These are phyloP conservation scores for Jimgerdemannia lactiflua DNA, from an alignment of 192 early-diverging fungal genomes.

Conservation along the genomic window DNA sequence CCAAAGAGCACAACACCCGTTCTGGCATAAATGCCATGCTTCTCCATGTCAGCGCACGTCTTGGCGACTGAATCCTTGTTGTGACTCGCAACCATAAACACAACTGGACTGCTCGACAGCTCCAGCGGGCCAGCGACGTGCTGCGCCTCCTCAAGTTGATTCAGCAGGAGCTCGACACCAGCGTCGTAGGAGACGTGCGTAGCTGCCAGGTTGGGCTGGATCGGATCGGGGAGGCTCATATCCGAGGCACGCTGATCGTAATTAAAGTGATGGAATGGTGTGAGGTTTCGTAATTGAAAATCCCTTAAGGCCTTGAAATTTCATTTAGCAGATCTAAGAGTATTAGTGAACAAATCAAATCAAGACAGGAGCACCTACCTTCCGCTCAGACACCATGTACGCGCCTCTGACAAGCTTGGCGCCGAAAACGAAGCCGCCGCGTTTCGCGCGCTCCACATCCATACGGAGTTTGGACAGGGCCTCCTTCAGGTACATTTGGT, in stretches of 20 bases:
- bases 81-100: conserved; percentile 89
- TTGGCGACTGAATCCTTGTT: conserved; percentile 76
- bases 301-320: too few species aligned
- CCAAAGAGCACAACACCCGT: conserved; percentile 81
- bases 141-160: conserved; percentile 38
- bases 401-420: conserved; percentile 69
- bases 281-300: background rate
- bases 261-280: background rate
- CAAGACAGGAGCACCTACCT: conserved; percentile 13
- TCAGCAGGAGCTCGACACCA: conserved; percentile 70
- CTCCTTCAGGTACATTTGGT: conserved; percentile 90
- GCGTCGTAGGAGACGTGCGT: conserved; percentile 85
- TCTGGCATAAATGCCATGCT: conserved; percentile 45
- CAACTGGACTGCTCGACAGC: conserved; percentile 39
- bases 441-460: conserved; percentile 64
- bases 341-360: too few species aligned
- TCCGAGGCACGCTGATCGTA: conserved; percentile 53
- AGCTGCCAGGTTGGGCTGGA: conserved; percentile 71
- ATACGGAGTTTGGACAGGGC: conserved; percentile 54
- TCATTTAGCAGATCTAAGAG: too few species aligned
- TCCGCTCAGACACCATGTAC: conserved; percentile 51
- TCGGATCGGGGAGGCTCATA: conserved; percentile 73
- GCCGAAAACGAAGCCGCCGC: conserved; percentile 75
- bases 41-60: conserved; percentile 60
- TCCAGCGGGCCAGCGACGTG: conserved; percentile 25